Evolutionary conservation across 208 protist species (phyloP), one percentile per base, ranked within the genome.

Genomic region (Trichomonas gallinae): DNA sequence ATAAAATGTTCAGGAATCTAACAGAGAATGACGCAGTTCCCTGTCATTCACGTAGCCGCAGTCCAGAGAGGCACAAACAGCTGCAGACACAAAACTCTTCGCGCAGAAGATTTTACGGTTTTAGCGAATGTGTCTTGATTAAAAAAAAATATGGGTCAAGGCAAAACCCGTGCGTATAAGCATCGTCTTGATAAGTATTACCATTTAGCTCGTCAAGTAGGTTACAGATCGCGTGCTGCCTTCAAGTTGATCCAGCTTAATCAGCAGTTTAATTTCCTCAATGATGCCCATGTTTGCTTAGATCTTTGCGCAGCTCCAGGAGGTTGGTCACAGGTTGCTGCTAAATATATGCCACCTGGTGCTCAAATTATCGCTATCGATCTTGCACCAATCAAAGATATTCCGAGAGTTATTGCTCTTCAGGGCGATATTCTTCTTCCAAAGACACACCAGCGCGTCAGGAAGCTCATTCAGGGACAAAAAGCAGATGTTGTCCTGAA

Each of bases 201-300:
- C 42, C 48, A 63, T 26, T 51, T 96, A 45, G 93, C 93, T 36
- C 93, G 42, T 48, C 46, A n/a, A 45, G 51, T 85, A 23, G 93
- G 93, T 46, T 96, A 96, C 44, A 40, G 93, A 96, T 98, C 99
- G 40, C 99, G 99, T 98, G 98, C 99, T 49, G 98, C 99, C 34
- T 99, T 99, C 98, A 99, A 99, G 98, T 98, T 99, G 21, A 98
- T 99, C 63, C 99, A 99, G 98, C 98, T 99, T 0, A 99, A 99
- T 97, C 98, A 99, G 97, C 99, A 99, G 97, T 99, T 99, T 97
- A 98, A 99, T 97, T 99, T 99, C 97, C 98, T 99, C 23, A 97
- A 97, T 38, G 98, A 98, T 93, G 98, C 98, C 17, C 97, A 98
- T 36, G 97, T 96, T n/a, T 96, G 97, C 85, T 91, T 98, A 58